Evolutionary conservation across 73 alveolate species (phyloP).

Genomic region (Paramecium tetraurelia): DNA sequence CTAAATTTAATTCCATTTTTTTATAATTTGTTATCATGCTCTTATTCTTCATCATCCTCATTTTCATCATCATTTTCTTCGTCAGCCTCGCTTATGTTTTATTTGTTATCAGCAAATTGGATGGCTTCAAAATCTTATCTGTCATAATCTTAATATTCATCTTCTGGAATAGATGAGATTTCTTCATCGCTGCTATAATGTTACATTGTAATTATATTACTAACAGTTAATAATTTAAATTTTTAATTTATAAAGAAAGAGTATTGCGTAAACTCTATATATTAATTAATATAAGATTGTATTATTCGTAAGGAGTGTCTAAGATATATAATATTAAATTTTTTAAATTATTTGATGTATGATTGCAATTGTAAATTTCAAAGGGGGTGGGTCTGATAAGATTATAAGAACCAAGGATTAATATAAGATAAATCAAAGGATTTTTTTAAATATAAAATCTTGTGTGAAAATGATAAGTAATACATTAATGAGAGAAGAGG

Average conservation of each 20-base stretch:
- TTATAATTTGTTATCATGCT: neutral
- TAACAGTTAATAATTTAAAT: neutral
- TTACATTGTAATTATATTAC: neutral
- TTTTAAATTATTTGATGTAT: neutral
- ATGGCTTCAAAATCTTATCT: conserved; percentile 8
- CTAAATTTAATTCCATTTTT: neutral
- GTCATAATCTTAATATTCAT: neutral
- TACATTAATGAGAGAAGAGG: neutral
- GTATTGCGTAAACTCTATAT: neutral
- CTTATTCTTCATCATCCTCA: neutral
- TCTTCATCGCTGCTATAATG: conserved; percentile 17
- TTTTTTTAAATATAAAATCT: conserved; percentile 1
- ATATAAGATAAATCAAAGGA: neutral
- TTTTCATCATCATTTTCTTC: neutral
- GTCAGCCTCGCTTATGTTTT: neutral
- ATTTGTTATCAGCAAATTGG: neutral
- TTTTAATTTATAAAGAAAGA: neutral
- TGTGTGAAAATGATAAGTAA: neutral
- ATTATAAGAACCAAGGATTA: neutral
- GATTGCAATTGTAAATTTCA: neutral
- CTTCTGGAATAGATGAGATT: conserved; percentile 30
- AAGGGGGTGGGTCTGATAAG: neutral
- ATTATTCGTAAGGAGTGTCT: neutral
- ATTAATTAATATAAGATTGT: neutral
- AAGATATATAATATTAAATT: neutral